These are phyloP conservation scores for Chlorella vulgaris DNA, from an alignment of 139 green algal species.

Conservation along the genomic window DNA sequence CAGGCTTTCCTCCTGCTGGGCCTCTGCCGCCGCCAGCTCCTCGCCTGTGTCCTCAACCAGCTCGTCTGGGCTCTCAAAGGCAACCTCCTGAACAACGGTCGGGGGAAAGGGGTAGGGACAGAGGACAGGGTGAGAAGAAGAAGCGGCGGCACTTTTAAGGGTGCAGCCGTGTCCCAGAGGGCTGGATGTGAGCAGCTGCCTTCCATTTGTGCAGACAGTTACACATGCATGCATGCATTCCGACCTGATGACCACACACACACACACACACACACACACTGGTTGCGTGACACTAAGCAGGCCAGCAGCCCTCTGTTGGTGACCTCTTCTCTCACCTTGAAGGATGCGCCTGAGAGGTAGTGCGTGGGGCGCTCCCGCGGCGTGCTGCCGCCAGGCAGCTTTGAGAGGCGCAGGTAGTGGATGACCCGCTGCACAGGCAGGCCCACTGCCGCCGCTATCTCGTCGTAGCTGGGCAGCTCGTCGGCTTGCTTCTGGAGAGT, in stretches of 20 bases:
- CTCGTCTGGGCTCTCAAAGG: neutral
- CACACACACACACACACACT: too few species aligned
- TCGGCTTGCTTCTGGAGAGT: constrained; percentile 8
- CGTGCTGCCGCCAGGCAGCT: neutral
- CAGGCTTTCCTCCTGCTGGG: neutral
- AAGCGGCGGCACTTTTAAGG: too few species aligned
- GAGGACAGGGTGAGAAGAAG: neutral
- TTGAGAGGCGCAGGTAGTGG: constrained; percentile 26
- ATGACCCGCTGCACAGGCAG: constrained; percentile 35
- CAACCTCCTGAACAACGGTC: neutral
- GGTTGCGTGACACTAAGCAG: too few species aligned
- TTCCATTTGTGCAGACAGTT: too few species aligned
- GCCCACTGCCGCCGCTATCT: constrained; percentile 25
- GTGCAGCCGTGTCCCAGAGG: neutral
- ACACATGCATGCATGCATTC: neutral
- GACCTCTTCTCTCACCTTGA: constrained; percentile 27
- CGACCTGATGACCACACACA: too few species aligned
- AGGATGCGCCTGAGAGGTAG: neutral
- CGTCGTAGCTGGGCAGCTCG: constrained; percentile 16
- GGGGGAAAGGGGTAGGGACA: too few species aligned
- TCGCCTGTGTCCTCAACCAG: neutral
- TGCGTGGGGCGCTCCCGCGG: neutral
- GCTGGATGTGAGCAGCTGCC: too few species aligned
- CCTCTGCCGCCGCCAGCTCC: neutral
- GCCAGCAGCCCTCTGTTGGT: neutral